Evolutionary conservation across 257 asterid species (phyloP).

Genomic region (Nicotiana noctiflora): DNA sequence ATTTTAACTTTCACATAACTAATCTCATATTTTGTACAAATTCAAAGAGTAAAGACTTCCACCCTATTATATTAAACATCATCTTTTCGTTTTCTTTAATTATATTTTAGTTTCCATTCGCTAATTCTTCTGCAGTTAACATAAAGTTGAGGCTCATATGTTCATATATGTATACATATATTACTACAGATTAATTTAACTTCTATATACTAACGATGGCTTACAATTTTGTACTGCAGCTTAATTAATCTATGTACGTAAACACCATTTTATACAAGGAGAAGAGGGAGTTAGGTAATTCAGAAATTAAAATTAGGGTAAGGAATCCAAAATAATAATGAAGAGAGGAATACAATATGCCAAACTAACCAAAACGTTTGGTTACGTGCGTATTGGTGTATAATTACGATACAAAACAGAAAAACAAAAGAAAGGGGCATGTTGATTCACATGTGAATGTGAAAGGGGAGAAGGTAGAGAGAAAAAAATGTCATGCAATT

Average conservation of each 20-base stretch:
- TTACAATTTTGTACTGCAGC: too few relatives aligned
- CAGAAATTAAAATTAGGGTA: neutral
- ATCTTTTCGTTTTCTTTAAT: too few relatives aligned
- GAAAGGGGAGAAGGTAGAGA: neutral
- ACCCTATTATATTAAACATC: neutral
- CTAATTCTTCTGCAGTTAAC: too few relatives aligned
- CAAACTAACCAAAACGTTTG: neutral
- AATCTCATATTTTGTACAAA: neutral
- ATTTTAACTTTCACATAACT: neutral
- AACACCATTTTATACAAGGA: too few relatives aligned
- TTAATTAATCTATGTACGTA: too few relatives aligned
- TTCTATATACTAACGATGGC: too few relatives aligned
- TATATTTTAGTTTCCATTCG: too few relatives aligned
- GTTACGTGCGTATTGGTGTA: slow-evolving; percentile 10
- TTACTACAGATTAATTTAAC: too few relatives aligned
- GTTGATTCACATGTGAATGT: slow-evolving; percentile 15
- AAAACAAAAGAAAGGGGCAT: neutral
- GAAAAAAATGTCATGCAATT: slow-evolving; percentile 23
- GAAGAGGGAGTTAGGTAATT: neutral
- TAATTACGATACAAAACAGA: slow-evolving; percentile 19
- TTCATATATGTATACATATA: too few relatives aligned
- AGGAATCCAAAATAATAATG: neutral
- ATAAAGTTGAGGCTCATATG: too few relatives aligned
- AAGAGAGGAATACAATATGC: neutral
- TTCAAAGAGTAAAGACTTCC: neutral